phyloP scores from a whole-genome alignment of 163 green algal genomes.

The Trebouxiophyceae sp. region DNA sequence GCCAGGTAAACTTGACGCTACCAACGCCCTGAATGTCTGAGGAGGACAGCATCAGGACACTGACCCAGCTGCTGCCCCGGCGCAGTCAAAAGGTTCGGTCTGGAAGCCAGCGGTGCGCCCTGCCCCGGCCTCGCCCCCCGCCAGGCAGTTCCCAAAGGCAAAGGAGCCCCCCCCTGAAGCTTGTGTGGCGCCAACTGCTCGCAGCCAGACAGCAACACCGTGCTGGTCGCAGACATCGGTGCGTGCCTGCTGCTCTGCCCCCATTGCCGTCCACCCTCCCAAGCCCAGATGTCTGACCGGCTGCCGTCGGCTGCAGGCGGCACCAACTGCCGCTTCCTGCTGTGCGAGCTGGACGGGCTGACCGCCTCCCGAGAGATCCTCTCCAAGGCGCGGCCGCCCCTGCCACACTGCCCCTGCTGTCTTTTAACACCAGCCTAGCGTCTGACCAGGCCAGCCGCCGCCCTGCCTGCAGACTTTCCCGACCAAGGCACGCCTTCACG shows the following conservation, averaged over 20 bases:
- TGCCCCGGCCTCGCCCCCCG: too few relatives aligned
- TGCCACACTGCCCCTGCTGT: too few relatives aligned
- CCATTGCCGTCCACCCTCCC: slow-evolving; percentile 43
- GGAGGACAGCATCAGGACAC: too few relatives aligned
- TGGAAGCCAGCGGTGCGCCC: too few relatives aligned
- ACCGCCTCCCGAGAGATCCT: slow-evolving; percentile 21
- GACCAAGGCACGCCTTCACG: background rate
- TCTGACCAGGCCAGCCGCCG: background rate
- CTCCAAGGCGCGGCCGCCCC: slow-evolving; percentile 19
- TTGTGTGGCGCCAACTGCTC: too few relatives aligned
- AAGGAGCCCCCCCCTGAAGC: too few relatives aligned
- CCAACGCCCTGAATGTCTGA: too few relatives aligned
- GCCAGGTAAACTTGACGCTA: too few relatives aligned
- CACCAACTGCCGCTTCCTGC: slow-evolving; percentile 79
- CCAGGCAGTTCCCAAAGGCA: too few relatives aligned
- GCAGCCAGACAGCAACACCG: background rate
- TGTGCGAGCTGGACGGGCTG: slow-evolving; percentile 31
- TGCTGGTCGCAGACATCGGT: slow-evolving; percentile 2
- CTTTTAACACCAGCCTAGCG: background rate
- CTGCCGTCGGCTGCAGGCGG: slow-evolving; percentile 31
- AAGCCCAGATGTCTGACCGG: background rate
- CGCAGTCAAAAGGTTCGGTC: too few relatives aligned
- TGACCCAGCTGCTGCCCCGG: too few relatives aligned
- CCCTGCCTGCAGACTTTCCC: background rate
- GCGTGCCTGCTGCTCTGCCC: slow-evolving; percentile 52